Conservation (phyloP, 2,329 filamentous ascomycete species). For the Monosporascus cannonballus region DNA sequence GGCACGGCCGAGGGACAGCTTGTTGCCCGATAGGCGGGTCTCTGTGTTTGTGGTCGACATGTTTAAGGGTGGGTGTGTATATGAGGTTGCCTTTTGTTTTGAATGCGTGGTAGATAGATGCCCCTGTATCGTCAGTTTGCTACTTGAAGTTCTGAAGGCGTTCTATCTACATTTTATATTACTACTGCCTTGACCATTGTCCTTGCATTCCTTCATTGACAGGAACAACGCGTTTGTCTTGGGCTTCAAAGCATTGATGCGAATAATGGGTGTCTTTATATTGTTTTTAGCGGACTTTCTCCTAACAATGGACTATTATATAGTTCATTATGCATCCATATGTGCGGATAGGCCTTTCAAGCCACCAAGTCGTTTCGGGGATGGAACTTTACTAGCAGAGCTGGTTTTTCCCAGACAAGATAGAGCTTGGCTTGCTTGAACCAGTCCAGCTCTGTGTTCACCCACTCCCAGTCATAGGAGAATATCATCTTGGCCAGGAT, state of each 20-base stretch:
- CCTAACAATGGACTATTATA: too few relatives aligned
- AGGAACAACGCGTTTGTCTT: too few relatives aligned
- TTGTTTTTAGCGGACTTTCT: too few relatives aligned
- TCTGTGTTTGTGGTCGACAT: not conserved
- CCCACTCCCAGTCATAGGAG: constrained; percentile 13
- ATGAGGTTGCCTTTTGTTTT: not conserved
- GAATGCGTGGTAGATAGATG: not conserved
- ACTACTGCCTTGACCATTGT: not conserved
- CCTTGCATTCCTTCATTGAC: not conserved
- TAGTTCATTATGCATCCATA: too few relatives aligned
- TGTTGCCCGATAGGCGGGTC: not conserved
- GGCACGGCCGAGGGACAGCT: constrained; percentile 3
- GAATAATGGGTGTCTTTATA: too few relatives aligned
- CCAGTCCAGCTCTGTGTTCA: constrained; percentile 15
- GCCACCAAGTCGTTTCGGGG: not conserved
- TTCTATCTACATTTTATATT: too few relatives aligned
- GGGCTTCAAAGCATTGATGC: too few relatives aligned
- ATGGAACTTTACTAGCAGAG: constrained; percentile 17
- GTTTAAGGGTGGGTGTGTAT: not conserved
- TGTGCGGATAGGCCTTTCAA: too few relatives aligned
- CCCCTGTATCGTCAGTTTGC: too few relatives aligned
- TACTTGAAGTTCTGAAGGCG: not conserved
- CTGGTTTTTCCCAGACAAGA: constrained; percentile 21
- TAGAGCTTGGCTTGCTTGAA: constrained; percentile 13
- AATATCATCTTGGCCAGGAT: constrained; percentile 20